phyloP scores from a whole-genome alignment of 768 basidiomycete species.

The Phanerochaete sordida region DNA sequence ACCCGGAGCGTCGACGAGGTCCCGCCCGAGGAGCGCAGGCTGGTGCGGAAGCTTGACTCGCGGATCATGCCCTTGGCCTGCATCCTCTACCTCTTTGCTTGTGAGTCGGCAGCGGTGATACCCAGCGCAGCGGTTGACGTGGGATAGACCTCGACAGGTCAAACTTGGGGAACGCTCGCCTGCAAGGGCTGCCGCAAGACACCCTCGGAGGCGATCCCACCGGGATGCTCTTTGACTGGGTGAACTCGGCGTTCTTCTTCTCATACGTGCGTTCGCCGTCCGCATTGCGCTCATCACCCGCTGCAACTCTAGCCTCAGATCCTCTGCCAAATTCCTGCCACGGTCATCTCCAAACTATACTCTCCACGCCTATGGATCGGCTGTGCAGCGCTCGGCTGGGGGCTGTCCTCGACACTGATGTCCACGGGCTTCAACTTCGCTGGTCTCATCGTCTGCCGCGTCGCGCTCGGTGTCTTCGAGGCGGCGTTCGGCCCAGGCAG shows the following conservation, averaged over 20 bases:
- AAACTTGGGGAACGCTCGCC: slow-evolving; percentile 75
- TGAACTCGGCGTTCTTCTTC: slow-evolving; percentile 75
- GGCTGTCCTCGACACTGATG: slow-evolving; percentile 71
- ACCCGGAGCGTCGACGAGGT: neutral
- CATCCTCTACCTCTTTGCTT: slow-evolving; percentile 73
- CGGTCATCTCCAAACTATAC: slow-evolving; percentile 60
- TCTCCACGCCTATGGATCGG: slow-evolving; percentile 70
- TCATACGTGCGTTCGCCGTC: slow-evolving; percentile 53
- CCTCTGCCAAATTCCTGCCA: slow-evolving; percentile 64
- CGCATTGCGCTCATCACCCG: neutral
- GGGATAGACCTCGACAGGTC: slow-evolving; percentile 61
- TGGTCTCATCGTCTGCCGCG: slow-evolving; percentile 52
- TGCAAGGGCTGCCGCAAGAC: slow-evolving; percentile 67
- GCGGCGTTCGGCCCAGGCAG: slow-evolving; percentile 72
- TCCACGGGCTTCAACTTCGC: slow-evolving; percentile 57
- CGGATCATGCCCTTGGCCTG: slow-evolving; percentile 71
- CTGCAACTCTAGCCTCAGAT: slow-evolving; percentile 45
- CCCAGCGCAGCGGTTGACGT: neutral
- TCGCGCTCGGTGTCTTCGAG: slow-evolving; percentile 75
- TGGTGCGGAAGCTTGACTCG: slow-evolving; percentile 62
- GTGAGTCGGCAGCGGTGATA: slow-evolving; percentile 36
- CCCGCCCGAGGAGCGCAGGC: slow-evolving; percentile 41
- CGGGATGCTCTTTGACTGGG: slow-evolving; percentile 72
- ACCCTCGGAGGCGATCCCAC: slow-evolving; percentile 63
- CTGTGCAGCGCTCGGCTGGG: slow-evolving; percentile 67